These are phyloP conservation scores for Phytopythium mirpurense DNA, from an alignment of 352 stramenopile genomes.

Conservation along the genomic window DNA sequence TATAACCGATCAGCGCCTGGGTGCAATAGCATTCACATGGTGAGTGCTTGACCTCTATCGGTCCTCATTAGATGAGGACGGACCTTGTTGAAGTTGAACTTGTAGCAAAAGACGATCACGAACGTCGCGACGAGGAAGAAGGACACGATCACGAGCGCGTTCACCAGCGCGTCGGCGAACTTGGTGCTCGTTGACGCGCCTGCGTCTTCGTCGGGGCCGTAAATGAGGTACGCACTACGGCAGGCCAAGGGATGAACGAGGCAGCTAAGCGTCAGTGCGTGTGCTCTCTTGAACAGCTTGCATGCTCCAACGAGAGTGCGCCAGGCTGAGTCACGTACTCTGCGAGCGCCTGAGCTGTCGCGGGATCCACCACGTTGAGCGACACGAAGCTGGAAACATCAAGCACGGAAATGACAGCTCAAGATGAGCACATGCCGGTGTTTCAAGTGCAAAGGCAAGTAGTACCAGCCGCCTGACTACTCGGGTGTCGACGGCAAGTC, in stretches of 20 bases:
- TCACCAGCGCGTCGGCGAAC: constrained; percentile 73
- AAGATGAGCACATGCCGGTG: background rate
- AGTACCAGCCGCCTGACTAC: too few species aligned
- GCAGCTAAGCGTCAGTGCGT: background rate
- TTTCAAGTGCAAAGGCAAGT: background rate
- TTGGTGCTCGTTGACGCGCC: constrained; percentile 58
- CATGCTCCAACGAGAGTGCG: background rate
- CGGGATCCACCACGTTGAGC: constrained; percentile 71
- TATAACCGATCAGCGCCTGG: constrained; percentile 85
- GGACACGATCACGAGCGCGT: constrained; percentile 86
- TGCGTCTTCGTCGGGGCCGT: constrained; percentile 49
- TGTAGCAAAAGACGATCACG: constrained; percentile 89
- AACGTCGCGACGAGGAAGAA: constrained; percentile 89
- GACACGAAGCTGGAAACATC: constrained; percentile 55
- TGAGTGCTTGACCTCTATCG: too few species aligned
- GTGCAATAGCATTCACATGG: background rate
- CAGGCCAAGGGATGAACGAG: background rate
- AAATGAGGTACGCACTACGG: constrained; percentile 74
- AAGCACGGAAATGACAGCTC: background rate
- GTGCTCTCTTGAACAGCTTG: background rate
- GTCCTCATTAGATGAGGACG: too few species aligned
- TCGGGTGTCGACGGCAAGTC: background rate
- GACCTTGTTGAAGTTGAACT: constrained; percentile 85
- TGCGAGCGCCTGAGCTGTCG: constrained; percentile 61
- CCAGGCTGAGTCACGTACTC: constrained; percentile 34